Evolutionary conservation across 1,284 basidiomycete genomes (phyloP).

Genomic region (Apiotrichum akiyoshidainum): DNA sequence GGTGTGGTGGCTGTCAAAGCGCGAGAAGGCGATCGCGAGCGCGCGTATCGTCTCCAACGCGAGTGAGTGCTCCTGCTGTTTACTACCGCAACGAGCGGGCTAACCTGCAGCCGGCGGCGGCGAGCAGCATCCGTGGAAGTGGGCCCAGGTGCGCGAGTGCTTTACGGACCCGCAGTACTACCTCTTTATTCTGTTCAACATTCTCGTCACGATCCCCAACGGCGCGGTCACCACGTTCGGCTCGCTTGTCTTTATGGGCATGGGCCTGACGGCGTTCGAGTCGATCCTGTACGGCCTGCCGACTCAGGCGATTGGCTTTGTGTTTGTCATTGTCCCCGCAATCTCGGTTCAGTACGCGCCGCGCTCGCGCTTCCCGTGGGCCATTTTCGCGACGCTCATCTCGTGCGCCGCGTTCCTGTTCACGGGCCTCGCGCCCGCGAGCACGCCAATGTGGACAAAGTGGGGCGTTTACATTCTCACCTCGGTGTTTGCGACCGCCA

Average conservation of each 20-base stretch:
- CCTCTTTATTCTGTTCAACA: slow-evolving; percentile 25
- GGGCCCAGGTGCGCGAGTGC: slow-evolving; percentile 28
- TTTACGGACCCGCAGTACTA: slow-evolving; percentile 31
- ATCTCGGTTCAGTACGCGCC: slow-evolving; percentile 17
- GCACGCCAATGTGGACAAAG: slow-evolving; percentile 22
- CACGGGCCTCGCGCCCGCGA: slow-evolving; percentile 20
- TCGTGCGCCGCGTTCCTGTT: slow-evolving; percentile 24
- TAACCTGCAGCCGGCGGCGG: slow-evolving; percentile 22
- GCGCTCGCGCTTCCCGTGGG: slow-evolving; percentile 24
- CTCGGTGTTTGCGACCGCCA: slow-evolving; percentile 19
- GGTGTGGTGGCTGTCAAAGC: slow-evolving; percentile 26
- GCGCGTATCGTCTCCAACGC: slow-evolving; percentile 20
- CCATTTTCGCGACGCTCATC: slow-evolving; percentile 20
- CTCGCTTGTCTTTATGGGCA: slow-evolving; percentile 22
- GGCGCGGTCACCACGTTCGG: slow-evolving; percentile 22
- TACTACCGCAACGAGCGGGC: slow-evolving; percentile 7
- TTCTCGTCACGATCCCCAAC: slow-evolving; percentile 27
- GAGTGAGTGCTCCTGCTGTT: slow-evolving; percentile 3
- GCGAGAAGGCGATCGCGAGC: slow-evolving; percentile 21
- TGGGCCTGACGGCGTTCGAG: slow-evolving; percentile 25
- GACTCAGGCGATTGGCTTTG: slow-evolving; percentile 19
- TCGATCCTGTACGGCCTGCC: slow-evolving; percentile 28
- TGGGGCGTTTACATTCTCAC: slow-evolving; percentile 25
- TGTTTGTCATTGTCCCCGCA: slow-evolving; percentile 19
- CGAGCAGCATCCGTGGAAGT: slow-evolving; percentile 25